Evolutionary conservation across 2,329 filamentous ascomycete species (phyloP).

Genomic region (Aspergillus glaucus): DNA sequence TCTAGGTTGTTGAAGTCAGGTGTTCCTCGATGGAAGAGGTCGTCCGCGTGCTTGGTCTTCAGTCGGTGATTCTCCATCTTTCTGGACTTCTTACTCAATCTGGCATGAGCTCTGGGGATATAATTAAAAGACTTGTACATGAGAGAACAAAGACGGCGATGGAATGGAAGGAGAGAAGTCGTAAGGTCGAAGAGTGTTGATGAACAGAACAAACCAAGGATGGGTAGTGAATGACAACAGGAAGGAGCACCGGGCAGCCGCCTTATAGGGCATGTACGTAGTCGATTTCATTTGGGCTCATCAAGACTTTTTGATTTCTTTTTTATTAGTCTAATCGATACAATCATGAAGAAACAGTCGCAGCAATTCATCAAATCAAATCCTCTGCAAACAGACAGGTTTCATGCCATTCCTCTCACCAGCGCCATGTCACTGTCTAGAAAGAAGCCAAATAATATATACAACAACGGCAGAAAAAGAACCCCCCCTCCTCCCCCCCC

Average conservation of each 20-base stretch:
- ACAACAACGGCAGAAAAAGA: conserved; percentile 20
- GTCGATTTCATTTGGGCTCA: too few species aligned
- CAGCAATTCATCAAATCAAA: not conserved
- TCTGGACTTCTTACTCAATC: too few species aligned
- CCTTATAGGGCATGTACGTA: not conserved
- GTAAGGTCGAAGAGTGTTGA: too few species aligned
- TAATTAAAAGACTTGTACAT: too few species aligned
- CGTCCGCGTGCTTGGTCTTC: too few species aligned
- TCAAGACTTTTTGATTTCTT: not conserved
- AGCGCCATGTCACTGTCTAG: conserved; percentile 3
- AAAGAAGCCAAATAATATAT: conserved; percentile 18
- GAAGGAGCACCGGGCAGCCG: conserved; percentile 6
- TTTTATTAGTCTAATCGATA: not conserved
- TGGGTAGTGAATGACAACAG: conserved; percentile 1
- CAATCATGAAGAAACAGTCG: not conserved
- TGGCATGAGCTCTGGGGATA: too few species aligned
- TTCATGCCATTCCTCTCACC: not conserved
- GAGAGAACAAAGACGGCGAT: too few species aligned
- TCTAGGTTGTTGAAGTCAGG: conserved; percentile 23
- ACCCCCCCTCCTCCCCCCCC: conserved; percentile 4
- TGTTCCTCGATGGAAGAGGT: conserved; percentile 3
- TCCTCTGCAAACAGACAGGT: not conserved
- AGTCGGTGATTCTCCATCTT: too few species aligned
- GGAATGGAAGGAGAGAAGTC: not conserved
- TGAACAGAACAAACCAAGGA: too few species aligned